Evolutionary conservation across 164 flowering plant species (phyloP).

Genomic region (Tinospora cordifolia): DNA sequence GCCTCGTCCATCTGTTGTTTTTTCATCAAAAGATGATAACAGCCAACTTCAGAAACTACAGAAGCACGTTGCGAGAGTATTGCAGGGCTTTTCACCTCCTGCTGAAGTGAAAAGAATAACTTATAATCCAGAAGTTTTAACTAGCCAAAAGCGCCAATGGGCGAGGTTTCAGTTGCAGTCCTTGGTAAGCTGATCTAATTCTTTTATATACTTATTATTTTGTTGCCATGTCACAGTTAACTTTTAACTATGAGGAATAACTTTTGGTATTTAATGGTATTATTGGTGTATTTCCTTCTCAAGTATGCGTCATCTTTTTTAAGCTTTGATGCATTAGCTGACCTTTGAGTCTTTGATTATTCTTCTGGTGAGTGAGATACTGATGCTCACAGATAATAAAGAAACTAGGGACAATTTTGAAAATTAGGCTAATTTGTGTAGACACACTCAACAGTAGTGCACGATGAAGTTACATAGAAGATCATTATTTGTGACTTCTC

Average conservation of each 20-base stretch:
- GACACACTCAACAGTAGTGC: too few species aligned
- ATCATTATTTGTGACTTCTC: neutral
- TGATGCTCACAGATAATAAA: too few species aligned
- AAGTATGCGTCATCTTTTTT: neutral
- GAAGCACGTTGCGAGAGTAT: constrained; percentile 48
- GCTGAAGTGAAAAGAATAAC: constrained; percentile 44
- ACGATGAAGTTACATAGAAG: too few species aligned
- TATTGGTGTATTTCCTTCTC: too few species aligned
- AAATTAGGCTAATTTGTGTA: too few species aligned
- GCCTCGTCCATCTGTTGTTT: constrained; percentile 78
- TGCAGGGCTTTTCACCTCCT: constrained; percentile 75
- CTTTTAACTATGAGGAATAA: neutral
- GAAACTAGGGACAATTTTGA: too few species aligned
- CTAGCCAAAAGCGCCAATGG: constrained; percentile 98
- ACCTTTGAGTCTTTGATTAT: too few species aligned
- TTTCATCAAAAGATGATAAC: constrained; percentile 74
- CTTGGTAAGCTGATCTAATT: constrained; percentile 47
- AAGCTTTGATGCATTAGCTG: too few species aligned
- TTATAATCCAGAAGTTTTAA: constrained; percentile 92
- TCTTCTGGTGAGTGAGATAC: too few species aligned
- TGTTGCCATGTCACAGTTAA: neutral
- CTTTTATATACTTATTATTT: neutral
- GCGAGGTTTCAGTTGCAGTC: constrained; percentile 82
- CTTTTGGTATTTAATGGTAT: neutral
- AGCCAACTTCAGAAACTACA: constrained; percentile 70